phyloP scores from a whole-genome alignment of 2,329 filamentous ascomycete species.

The Colletotrichum limetticola region DNA sequence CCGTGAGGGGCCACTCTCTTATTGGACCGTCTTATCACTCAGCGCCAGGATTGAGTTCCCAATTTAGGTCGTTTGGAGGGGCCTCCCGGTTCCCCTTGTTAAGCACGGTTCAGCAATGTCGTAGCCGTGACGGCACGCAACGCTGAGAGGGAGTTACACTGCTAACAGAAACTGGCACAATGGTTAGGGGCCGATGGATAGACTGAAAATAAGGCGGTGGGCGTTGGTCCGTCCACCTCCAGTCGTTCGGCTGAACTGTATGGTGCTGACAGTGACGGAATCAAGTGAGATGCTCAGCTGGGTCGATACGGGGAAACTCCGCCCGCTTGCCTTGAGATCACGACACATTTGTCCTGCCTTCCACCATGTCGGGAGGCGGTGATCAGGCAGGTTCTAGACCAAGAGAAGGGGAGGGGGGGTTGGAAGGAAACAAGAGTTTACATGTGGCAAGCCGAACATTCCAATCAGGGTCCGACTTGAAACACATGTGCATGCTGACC shows the following conservation, averaged over 20 bases:
- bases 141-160: background rate
- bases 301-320: background rate
- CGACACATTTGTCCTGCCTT: background rate
- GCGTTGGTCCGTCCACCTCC: background rate
- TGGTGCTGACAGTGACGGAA: background rate
- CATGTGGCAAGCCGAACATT: background rate
- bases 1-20: background rate
- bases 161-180: no score
- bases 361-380: background rate
- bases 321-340: background rate
- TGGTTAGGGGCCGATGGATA: background rate
- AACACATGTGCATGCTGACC: background rate
- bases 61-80: background rate
- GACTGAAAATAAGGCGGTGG: background rate
- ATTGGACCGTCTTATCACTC: conserved; percentile 14
- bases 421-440: background rate
- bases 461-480: background rate
- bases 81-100: background rate
- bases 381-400: background rate
- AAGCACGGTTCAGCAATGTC: conserved; percentile 13
- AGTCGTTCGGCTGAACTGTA: background rate
- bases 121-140: conserved; percentile 17
- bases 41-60: background rate
- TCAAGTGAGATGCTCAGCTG: background rate
- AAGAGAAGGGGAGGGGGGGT: background rate